Evolutionary conservation across 192 early-diverging fungal species (phyloP).

Genomic region (Gonapodya prolifera): DNA sequence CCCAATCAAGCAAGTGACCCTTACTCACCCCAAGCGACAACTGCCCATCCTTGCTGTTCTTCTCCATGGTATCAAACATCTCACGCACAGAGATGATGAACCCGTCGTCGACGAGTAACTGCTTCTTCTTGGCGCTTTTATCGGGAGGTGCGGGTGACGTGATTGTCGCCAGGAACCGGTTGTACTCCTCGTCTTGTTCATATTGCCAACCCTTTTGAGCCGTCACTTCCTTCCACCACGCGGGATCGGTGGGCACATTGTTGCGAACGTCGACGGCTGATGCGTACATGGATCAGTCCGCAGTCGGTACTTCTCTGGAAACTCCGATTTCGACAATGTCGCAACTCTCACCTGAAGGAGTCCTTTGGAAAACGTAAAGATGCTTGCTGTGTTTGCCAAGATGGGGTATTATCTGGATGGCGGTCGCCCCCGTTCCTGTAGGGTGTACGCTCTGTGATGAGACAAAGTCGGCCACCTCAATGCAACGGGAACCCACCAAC

Average conservation of each 20-base stretch:
- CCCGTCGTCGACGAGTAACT: conserved; percentile 3
- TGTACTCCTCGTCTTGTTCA: not conserved
- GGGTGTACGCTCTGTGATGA: too few relatives aligned
- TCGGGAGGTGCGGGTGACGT: not conserved
- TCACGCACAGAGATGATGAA: not conserved
- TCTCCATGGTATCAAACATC: not conserved
- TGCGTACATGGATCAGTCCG: too few relatives aligned
- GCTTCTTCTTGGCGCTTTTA: not conserved
- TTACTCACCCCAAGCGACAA: too few relatives aligned
- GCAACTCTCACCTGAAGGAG: not conserved
- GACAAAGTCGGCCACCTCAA: not conserved
- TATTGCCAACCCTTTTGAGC: not conserved
- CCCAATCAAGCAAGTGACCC: too few relatives aligned
- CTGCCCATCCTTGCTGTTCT: not conserved
- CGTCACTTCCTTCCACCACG: not conserved
- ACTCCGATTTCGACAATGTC: too few relatives aligned
- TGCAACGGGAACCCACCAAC: not conserved
- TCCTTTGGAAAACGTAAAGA: conserved; percentile 1
- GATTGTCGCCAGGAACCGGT: not conserved
- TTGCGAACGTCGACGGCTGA: conserved; percentile 4
- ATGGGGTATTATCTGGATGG: not conserved
- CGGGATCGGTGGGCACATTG: conserved; percentile 1
- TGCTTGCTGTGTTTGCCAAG: not conserved
- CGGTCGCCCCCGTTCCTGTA: not conserved
- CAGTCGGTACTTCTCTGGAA: too few relatives aligned